These are phyloP conservation scores for Aureobasidium namibiae DNA, from an alignment of 2,329 filamentous ascomycete genomes.

Conservation along the genomic window DNA sequence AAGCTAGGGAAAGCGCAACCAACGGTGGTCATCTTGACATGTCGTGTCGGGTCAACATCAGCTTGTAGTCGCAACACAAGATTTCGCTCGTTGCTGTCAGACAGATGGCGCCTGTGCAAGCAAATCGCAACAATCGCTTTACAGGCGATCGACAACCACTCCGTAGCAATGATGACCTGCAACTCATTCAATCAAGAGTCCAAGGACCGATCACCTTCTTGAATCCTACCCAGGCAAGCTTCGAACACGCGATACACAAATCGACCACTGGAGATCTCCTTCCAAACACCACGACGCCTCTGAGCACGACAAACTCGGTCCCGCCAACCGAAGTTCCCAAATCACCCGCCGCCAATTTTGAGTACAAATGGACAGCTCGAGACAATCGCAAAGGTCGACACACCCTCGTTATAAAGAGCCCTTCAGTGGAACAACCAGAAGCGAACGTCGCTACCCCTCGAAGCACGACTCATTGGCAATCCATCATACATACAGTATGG, in stretches of 20 bases:
- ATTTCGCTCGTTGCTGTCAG: background rate
- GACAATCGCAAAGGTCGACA: conserved; percentile 38
- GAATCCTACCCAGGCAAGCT: conserved; percentile 41
- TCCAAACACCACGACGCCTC: background rate
- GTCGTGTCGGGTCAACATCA: background rate
- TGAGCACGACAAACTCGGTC: background rate
- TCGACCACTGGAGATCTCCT: background rate
- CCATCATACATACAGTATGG: conserved; percentile 31
- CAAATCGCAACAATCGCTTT: conserved; percentile 24
- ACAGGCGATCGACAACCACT: conserved; percentile 23
- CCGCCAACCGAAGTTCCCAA: background rate
- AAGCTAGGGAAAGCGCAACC: background rate
- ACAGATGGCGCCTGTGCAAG: background rate
- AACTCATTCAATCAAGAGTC: conserved; percentile 20
- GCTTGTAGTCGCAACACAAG: background rate
- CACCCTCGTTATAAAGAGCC: conserved; percentile 26
- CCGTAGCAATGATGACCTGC: conserved; percentile 18
- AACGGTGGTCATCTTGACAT: background rate
- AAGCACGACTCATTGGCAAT: conserved; percentile 25
- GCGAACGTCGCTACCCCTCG: conserved; percentile 24
- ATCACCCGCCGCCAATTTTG: conserved; percentile 14
- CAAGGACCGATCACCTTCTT: conserved; percentile 39
- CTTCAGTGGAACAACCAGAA: conserved; percentile 14
- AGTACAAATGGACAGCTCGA: conserved; percentile 33
- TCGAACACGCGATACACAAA: conserved; percentile 15